Conservation (phyloP, 768 basidiomycete species). For the Suillus subalutaceus region DNA sequence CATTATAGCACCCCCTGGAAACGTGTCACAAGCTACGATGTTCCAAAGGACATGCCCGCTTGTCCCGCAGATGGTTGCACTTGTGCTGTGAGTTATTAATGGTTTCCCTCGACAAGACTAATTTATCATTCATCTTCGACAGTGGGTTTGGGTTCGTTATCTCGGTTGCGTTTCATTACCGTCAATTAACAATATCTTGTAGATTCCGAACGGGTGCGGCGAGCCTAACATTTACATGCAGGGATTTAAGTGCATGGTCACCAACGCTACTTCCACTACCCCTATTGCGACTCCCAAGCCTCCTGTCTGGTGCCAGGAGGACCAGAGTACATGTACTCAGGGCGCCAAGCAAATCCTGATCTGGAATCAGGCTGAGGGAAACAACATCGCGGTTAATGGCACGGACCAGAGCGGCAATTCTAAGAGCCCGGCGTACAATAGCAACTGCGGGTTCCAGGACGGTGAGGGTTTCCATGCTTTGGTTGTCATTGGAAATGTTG, state of each 20-base stretch:
- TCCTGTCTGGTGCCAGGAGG: conserved; percentile 55
- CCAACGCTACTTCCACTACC: conserved; percentile 41
- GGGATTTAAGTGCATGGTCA: conserved; percentile 52
- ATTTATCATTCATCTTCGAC: conserved; percentile 1
- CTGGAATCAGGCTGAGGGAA: conserved; percentile 52
- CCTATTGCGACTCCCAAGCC: conserved; percentile 46
- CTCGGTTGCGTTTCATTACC: background rate
- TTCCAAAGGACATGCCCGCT: conserved; percentile 50
- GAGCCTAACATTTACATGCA: conserved; percentile 55
- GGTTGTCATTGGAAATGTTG: background rate
- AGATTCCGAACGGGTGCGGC: conserved; percentile 44
- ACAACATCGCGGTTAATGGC: conserved; percentile 50
- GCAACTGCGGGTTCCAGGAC: conserved; percentile 49
- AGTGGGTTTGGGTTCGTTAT: conserved; percentile 56
- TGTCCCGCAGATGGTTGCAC: conserved; percentile 55
- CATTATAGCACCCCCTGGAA: conserved; percentile 53
- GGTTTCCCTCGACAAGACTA: background rate
- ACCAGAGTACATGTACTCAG: conserved; percentile 42
- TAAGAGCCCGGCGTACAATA: conserved; percentile 55
- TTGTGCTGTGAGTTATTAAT: conserved; percentile 43
- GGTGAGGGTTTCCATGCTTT: conserved; percentile 33
- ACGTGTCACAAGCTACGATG: conserved; percentile 47
- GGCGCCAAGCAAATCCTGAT: conserved; percentile 60
- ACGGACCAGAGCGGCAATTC: conserved; percentile 38
- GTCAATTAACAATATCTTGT: background rate